Evolutionary conservation across 2,329 filamentous ascomycete genomes (phyloP), one percentile per base, ranked within the genome.

Genomic region (Claviceps monticola): DNA sequence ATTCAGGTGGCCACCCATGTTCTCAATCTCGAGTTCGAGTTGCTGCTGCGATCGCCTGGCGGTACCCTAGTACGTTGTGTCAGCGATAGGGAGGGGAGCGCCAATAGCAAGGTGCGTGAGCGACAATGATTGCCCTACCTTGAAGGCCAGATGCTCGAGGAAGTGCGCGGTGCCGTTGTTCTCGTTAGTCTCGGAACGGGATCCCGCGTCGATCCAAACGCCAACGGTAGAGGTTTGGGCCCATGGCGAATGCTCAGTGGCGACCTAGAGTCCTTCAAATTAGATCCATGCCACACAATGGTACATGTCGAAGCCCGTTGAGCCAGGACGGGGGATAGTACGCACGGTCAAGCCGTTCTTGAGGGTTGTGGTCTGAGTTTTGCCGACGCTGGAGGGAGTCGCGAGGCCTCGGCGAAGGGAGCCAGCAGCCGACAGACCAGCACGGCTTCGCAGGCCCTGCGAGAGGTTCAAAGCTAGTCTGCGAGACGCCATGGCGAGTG

Each of bases 91-190:
- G n/a, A 26, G 16, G 9, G 8, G 9, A 11, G 19, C 19, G 21
- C 9, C 37, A 23, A 39, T 44, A n/a, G 23, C 16, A 17, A 14
- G 17, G 8, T 43, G 9, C 42, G 8, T 29, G 9, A 37, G 8
- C 38, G 49, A 29, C 26, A 19, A n/a, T n/a, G 14, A 45, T 26
- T 21, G 50, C 52, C 60, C 61, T 79, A 95, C 89, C 88, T 98
- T 98, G 84, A 98, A 98, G 64, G 94, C 94, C 71, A 98, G 82
- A 78, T 98, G 93, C 80, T 98, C 93, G 64, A 98, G 83, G 80
- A 98, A 98, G 78, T 98, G 93, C 67, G 93, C 93, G 64, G 93
- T 98, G 74, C 93, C 93, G 77, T 97, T 98, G 68, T 88, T 97
- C 82, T 89, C 89, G 74, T 93, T 84, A 63, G 93, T 98, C 80